A percentile compares a stretch with the other conserved stretches of the same genome.
phyloP scores from a whole-genome alignment of 2,329 filamentous ascomycete genomes.

The Hansfordia pulvinata region DNA sequence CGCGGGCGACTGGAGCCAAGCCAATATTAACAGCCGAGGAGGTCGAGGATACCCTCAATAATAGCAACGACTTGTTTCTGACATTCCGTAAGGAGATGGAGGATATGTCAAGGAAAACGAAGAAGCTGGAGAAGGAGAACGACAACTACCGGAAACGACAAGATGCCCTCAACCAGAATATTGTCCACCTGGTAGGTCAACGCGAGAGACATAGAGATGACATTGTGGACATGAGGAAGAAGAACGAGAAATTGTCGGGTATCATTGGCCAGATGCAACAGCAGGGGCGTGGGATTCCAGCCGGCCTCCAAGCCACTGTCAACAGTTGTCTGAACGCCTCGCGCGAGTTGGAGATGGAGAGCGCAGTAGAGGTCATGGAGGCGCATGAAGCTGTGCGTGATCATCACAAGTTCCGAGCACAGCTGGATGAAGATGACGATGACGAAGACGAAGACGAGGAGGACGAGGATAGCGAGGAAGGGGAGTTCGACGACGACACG shows the following conservation, averaged over 20 bases:
- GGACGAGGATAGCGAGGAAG: conserved; percentile 31
- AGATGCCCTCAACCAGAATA: conserved; percentile 85
- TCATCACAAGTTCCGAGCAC: conserved; percentile 51
- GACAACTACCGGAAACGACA: conserved; percentile 83
- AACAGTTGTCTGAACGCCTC: no score
- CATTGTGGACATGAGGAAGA: conserved; percentile 67
- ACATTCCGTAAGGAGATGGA: conserved; percentile 99
- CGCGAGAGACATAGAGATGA: conserved; percentile 63
- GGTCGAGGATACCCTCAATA: conserved; percentile 98
- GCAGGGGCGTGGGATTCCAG: conserved; percentile 66
- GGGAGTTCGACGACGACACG: conserved; percentile 33
- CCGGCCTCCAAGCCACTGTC: conserved; percentile 46
- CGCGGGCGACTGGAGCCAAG: no score
- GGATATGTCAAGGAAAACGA: conserved; percentile 99
- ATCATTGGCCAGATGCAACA: conserved; percentile 95
- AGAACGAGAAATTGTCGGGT: conserved; percentile 82
- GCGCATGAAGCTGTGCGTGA: conserved; percentile 41
- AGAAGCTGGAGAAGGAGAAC: conserved; percentile 93
- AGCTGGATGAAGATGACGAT: conserved; percentile 47
- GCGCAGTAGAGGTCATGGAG: conserved; percentile 39
- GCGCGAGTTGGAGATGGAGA: no score
- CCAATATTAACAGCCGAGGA: conserved; percentile 37
- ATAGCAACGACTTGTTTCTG: conserved; percentile 92
- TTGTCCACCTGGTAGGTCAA: conserved; percentile 94
- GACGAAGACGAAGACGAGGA: conserved; percentile 55